Conservation (phyloP, 2,329 filamentous ascomycete genomes). For the Colletotrichum cuscutae region DNA sequence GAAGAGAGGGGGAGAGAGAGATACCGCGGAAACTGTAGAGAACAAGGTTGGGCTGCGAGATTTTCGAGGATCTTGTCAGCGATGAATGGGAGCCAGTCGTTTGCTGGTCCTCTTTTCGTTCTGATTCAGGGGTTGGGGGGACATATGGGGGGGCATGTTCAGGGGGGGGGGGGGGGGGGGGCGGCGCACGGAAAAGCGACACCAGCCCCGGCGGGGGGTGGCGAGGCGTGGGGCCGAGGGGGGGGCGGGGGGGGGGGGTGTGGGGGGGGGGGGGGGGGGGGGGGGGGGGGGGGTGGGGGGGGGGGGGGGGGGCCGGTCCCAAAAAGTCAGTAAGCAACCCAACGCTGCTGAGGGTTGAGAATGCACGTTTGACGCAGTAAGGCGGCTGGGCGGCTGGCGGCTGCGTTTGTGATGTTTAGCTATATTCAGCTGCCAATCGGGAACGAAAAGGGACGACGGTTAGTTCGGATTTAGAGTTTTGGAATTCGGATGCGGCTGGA, state of each 20-base stretch:
- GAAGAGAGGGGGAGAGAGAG: background rate
- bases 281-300: no score
- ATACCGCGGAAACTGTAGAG: background rate
- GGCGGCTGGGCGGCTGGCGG: constrained; percentile 29
- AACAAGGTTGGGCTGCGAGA: constrained; percentile 3
- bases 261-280: no score
- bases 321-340: background rate
- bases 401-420: constrained; percentile 3
- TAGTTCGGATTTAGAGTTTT: background rate
- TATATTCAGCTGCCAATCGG: constrained; percentile 24
- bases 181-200: no score
- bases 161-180: background rate
- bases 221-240: no score
- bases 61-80: constrained; percentile 5
- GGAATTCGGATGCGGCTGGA: background rate
- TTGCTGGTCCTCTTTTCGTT: constrained; percentile 3
- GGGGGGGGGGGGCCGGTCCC: background rate
- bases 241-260: no score
- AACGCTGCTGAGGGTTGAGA: background rate
- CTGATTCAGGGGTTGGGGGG: constrained; percentile 12
- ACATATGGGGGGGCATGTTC: constrained; percentile 3
- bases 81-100: constrained; percentile 23
- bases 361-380: background rate
- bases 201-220: no score
- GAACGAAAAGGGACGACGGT: background rate